These are phyloP conservation scores for Wallacemonas collosoma DNA, from an alignment of 208 protist species.

Conservation along the genomic window DNA sequence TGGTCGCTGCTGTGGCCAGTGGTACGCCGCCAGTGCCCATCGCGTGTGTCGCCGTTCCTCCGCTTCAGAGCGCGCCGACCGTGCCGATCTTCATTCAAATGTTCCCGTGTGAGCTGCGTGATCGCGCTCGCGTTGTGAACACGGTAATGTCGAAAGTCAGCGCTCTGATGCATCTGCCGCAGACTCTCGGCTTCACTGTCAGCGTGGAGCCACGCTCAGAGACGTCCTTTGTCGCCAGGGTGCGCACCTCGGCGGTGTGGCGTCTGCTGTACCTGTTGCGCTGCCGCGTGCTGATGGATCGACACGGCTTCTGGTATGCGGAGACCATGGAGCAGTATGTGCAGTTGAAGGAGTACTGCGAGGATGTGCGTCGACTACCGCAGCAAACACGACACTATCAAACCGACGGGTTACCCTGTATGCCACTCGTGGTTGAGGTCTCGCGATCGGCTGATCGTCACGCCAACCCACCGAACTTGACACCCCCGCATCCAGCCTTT, in stretches of 20 bases:
- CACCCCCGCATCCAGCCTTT: conserved; percentile 14
- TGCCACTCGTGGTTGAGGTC: conserved; percentile 84
- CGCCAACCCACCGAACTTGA: not conserved
- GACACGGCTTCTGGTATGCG: conserved; percentile 80
- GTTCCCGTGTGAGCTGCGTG: conserved; percentile 78
- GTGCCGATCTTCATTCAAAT: conserved; percentile 77
- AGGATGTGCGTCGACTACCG: conserved; percentile 60
- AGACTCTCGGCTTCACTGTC: conserved; percentile 12
- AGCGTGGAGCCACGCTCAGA: conserved; percentile 70
- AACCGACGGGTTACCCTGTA: conserved; percentile 77
- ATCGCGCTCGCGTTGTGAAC: conserved; percentile 63
- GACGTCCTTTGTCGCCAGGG: conserved; percentile 69
- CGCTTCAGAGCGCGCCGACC: conserved; percentile 12
- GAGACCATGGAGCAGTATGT: conserved; percentile 58
- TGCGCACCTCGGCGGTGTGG: conserved; percentile 53
- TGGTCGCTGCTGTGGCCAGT: conserved; percentile 22
- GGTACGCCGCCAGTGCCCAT: conserved; percentile 20
- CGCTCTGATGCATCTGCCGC: not conserved
- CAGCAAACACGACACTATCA: conserved; percentile 73
- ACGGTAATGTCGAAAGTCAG: conserved; percentile 41
- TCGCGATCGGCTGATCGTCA: conserved; percentile 37
- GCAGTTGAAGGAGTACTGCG: conserved; percentile 79
- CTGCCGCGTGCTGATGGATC: conserved; percentile 82
- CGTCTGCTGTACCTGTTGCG: conserved; percentile 63
- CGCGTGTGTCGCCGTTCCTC: not conserved